Evolutionary conservation across 805 yeast genomes (phyloP).

Genomic region (Wickerhamiella galacta): DNA sequence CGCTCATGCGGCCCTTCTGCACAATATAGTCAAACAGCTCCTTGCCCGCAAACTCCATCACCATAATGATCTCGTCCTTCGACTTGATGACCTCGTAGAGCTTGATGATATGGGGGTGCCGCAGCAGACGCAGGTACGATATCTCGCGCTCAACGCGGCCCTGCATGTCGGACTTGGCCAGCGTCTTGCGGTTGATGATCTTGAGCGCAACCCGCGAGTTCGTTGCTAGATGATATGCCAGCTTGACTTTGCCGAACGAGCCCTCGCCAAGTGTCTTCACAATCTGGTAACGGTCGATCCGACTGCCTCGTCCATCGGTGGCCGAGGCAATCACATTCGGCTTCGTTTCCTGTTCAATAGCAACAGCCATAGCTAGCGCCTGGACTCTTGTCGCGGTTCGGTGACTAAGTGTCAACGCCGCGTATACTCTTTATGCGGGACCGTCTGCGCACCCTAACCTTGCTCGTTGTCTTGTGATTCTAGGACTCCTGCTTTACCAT

Average conservation of each 20-base stretch:
- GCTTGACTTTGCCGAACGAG: constrained; percentile 87
- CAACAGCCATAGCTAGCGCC: background rate
- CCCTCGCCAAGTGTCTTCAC: constrained; percentile 92
- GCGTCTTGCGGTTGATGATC: constrained; percentile 78
- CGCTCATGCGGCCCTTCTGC: constrained; percentile 84
- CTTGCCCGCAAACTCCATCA: constrained; percentile 91
- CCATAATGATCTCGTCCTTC: constrained; percentile 92
- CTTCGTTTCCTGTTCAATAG: background rate
- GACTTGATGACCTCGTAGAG: constrained; percentile 89
- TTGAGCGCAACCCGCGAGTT: constrained; percentile 87
- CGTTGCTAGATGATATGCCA: constrained; percentile 77
- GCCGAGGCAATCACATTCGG: constrained; percentile 14
- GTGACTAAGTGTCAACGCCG: too few species aligned
- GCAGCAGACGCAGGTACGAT: constrained; percentile 64
- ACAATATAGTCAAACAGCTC: constrained; percentile 92
- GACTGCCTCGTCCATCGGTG: constrained; percentile 11
- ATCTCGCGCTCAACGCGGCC: constrained; percentile 92
- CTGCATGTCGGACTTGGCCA: constrained; percentile 93
- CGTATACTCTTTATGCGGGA: too few species aligned
- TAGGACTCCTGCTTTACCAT: too few species aligned
- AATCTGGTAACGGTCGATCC: constrained; percentile 86
- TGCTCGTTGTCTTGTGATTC: too few species aligned
- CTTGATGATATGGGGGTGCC: constrained; percentile 94
- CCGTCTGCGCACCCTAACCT: too few species aligned
- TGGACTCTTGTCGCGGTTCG: background rate